Conservation (phyloP, 2,329 filamentous ascomycete genomes). For the Trichoderma sp. region DNA sequence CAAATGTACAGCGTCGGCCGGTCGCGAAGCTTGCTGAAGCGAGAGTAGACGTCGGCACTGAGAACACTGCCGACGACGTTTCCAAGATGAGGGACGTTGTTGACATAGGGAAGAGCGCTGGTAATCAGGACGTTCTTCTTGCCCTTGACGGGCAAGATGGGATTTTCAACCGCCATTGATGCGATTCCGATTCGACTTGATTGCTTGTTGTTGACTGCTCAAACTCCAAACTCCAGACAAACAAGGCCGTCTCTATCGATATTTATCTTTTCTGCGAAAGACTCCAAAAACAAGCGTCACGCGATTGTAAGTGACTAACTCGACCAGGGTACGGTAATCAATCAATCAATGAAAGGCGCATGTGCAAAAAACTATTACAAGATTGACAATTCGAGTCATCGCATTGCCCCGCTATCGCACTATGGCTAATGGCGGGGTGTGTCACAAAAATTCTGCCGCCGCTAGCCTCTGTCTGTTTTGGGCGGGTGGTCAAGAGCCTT, state of each 20-base stretch:
- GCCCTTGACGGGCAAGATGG: constrained; percentile 64
- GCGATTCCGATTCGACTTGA: not conserved
- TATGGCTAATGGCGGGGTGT: constrained; percentile 18
- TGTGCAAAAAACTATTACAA: not conserved
- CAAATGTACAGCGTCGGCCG: constrained; percentile 81
- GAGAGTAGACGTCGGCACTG: constrained; percentile 81
- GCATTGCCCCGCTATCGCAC: constrained; percentile 17
- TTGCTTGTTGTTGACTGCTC: not conserved
- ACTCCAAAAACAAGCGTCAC: constrained; percentile 2
- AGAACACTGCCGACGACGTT: constrained; percentile 87
- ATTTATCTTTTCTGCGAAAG: not conserved
- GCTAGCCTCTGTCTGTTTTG: constrained; percentile 6
- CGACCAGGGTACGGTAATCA: not conserved
- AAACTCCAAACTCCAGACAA: constrained; percentile 2
- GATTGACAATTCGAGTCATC: constrained; percentile 14
- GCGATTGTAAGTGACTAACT: not conserved
- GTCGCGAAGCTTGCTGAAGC: constrained; percentile 76
- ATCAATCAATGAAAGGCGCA: constrained; percentile 16
- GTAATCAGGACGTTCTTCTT: constrained; percentile 89
- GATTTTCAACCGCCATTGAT: constrained; percentile 19
- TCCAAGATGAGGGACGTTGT: constrained; percentile 77
- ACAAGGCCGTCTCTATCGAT: not conserved
- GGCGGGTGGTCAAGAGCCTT: constrained; percentile 2
- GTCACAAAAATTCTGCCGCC: constrained; percentile 18
- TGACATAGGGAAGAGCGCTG: constrained; percentile 79